phyloP scores from a whole-genome alignment of 2,329 filamentous ascomycete genomes.

The Fusarium sp. region DNA sequence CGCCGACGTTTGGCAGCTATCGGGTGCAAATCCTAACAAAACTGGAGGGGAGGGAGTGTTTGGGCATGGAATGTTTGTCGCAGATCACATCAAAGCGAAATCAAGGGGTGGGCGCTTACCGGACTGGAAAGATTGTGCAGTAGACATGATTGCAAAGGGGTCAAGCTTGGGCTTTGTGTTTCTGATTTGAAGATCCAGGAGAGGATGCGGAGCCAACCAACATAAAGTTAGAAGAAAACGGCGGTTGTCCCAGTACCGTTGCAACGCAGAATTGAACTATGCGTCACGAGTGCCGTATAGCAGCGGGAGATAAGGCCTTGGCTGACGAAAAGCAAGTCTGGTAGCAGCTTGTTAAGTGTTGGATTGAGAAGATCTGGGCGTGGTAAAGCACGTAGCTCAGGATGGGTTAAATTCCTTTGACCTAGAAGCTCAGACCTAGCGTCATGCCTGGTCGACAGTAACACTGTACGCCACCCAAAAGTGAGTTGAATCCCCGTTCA shows the following conservation, averaged over 20 bases:
- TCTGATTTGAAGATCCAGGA: slow-evolving; percentile 46
- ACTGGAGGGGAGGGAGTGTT: slow-evolving; percentile 39
- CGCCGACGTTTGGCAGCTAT: slow-evolving; percentile 39
- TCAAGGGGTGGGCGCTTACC: slow-evolving; percentile 50
- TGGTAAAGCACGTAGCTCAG: slow-evolving; percentile 42
- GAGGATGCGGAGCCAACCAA: slow-evolving; percentile 38
- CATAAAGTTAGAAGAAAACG: slow-evolving; percentile 25
- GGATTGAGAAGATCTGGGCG: slow-evolving; percentile 34
- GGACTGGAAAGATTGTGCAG: slow-evolving; percentile 44
- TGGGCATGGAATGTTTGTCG: slow-evolving; percentile 39
- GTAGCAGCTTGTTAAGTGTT: slow-evolving; percentile 24
- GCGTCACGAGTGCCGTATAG: slow-evolving; percentile 32
- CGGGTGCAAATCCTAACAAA: slow-evolving; percentile 33
- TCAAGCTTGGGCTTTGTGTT: slow-evolving; percentile 43
- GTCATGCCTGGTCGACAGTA: slow-evolving; percentile 48
- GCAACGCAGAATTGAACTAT: slow-evolving; percentile 35
- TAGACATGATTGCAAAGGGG: slow-evolving; percentile 48
- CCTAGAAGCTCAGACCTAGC: slow-evolving; percentile 48
- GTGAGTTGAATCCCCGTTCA: slow-evolving; percentile 41
- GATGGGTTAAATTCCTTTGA: slow-evolving; percentile 51
- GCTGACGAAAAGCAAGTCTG: slow-evolving; percentile 16
- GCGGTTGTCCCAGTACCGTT: slow-evolving; percentile 30
- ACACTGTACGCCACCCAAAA: slow-evolving; percentile 41
- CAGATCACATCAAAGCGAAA: slow-evolving; percentile 49
- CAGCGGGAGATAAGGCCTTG: slow-evolving; percentile 13